Conservation (phyloP, 352 stramenopile genomes). For the Phytopythium chamaehyphon region DNA sequence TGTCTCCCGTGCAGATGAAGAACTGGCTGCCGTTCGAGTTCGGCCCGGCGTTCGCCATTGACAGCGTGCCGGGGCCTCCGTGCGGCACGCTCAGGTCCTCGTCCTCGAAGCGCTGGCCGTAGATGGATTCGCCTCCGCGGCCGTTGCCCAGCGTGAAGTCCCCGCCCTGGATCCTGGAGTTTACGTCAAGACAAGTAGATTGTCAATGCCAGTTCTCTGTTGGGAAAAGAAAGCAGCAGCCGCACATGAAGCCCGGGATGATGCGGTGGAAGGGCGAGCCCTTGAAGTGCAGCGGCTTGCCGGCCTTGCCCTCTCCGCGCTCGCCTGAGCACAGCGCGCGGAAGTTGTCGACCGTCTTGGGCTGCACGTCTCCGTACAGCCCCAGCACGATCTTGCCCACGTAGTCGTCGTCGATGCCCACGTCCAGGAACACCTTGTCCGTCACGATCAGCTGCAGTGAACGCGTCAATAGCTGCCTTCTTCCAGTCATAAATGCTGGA, state of each 20-base stretch:
- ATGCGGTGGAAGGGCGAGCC: constrained; percentile 94
- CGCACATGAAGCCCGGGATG: constrained; percentile 93
- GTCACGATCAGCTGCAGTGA: constrained; percentile 44
- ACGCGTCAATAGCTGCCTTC: no score
- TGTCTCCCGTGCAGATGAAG: constrained; percentile 95
- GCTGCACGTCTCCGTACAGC: constrained; percentile 73
- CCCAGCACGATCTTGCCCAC: constrained; percentile 82
- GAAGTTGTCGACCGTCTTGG: constrained; percentile 81
- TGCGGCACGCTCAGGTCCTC: constrained; percentile 85
- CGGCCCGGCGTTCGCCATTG: constrained; percentile 86
- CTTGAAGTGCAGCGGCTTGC: constrained; percentile 97
- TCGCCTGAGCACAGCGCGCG: constrained; percentile 77
- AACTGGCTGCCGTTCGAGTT: constrained; percentile 95
- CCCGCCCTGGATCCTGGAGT: constrained; percentile 87
- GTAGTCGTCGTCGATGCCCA: constrained; percentile 92
- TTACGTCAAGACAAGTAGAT: background rate
- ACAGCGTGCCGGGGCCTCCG: constrained; percentile 65
- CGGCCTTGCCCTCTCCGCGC: constrained; percentile 59
- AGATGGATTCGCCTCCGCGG: constrained; percentile 94
- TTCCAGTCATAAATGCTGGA: no score
- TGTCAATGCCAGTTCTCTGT: no score
- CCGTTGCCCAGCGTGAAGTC: constrained; percentile 95
- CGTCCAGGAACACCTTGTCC: constrained; percentile 95
- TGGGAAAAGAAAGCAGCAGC: constrained; percentile 9
- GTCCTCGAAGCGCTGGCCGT: constrained; percentile 90